Evolutionary conservation across 2,329 filamentous ascomycete species (phyloP).

Genomic region (Ceratocystis alfenasii): DNA sequence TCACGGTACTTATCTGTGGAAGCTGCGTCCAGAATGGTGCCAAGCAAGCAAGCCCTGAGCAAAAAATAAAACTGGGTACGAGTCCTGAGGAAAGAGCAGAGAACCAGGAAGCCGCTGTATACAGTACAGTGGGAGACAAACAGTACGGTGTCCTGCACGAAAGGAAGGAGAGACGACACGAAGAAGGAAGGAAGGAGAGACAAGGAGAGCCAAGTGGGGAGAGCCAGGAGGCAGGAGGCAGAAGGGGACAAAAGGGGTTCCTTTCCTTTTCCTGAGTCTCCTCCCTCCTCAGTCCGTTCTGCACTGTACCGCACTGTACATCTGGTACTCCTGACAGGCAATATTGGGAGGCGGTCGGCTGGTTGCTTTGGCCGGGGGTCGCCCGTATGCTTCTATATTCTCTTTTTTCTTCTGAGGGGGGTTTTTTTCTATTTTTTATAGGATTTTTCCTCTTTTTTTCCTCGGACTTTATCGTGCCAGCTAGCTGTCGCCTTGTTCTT

Average conservation of each 20-base stretch:
- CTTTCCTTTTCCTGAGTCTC: not conserved
- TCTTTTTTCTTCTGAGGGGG: not conserved
- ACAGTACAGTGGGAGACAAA: not conserved
- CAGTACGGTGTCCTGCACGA: no score
- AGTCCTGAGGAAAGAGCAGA: no score
- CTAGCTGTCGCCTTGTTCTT: not conserved
- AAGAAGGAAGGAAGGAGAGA: conserved; percentile 3
- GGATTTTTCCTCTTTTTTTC: not conserved
- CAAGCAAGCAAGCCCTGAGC: no score
- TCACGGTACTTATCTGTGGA: conserved; percentile 34
- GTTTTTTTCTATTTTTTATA: not conserved
- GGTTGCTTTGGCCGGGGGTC: not conserved
- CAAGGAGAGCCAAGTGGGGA: no score
- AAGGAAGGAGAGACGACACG: not conserved
- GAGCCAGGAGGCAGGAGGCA: no score
- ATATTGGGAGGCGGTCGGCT: not conserved
- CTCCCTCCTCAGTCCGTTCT: not conserved
- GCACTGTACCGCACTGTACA: not conserved
- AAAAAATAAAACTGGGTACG: no score
- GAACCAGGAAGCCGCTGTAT: not conserved
- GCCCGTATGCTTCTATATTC: not conserved
- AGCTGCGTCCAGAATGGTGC: not conserved
- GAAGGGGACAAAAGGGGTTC: conserved; percentile 18
- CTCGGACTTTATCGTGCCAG: not conserved
- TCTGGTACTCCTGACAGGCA: not conserved